A percentile compares a stretch with the other conserved stretches of the same genome.
Conservation (phyloP, 2,329 filamentous ascomycete species). For the Aquanectria penicillioides region DNA sequence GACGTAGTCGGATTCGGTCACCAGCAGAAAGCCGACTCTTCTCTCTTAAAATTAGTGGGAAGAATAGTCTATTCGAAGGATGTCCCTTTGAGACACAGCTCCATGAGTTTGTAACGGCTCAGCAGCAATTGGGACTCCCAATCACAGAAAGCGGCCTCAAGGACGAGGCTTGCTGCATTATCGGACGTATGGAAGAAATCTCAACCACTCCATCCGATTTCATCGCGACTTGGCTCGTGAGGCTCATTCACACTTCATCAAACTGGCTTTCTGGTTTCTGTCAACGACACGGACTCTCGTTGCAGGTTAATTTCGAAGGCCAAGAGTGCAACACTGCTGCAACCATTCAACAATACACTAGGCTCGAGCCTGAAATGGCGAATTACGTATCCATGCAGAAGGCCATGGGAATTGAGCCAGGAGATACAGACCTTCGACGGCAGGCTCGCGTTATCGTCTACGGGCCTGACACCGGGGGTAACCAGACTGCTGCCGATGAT, state of each 20-base stretch:
- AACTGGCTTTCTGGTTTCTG: conserved; percentile 28
- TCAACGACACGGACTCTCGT: conserved; percentile 2
- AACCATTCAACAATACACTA: conserved; percentile 28
- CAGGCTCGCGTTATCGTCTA: conserved; percentile 29
- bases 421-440: conserved; percentile 26
- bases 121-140: neutral
- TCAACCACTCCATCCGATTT: conserved; percentile 31
- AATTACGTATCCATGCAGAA: conserved; percentile 21
- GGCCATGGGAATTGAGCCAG: conserved; percentile 26
- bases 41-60: conserved; percentile 37
- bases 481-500: conserved; percentile 29
- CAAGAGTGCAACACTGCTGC: neutral
- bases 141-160: conserved; percentile 19
- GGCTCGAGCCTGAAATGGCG: conserved; percentile 24
- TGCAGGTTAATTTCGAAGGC: neutral
- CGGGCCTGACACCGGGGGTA: conserved; percentile 10
- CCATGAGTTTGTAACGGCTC: conserved; percentile 15
- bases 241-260: conserved; percentile 23
- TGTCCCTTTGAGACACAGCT: conserved; percentile 39
- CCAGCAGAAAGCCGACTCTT: conserved; percentile 33
- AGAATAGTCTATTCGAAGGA: conserved; percentile 36
- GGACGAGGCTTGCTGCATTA: conserved; percentile 28
- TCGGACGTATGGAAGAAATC: conserved; percentile 25
- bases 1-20: conserved; percentile 33
- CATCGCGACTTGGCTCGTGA: conserved; percentile 34